phyloP scores from a whole-genome alignment of 305 asterid species.

The Rubia tinctorum region DNA sequence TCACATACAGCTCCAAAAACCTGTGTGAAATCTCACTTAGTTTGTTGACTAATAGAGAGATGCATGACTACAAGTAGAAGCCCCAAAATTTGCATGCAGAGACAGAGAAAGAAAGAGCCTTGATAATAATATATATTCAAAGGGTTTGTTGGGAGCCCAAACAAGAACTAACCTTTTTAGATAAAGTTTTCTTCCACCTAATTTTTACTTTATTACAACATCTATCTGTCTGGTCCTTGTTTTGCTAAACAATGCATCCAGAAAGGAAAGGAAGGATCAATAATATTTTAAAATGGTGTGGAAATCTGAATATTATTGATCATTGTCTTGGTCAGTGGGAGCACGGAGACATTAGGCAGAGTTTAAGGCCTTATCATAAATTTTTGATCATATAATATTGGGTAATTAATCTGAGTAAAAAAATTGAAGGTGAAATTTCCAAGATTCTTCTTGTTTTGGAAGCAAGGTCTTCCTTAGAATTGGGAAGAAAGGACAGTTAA shows the following conservation, averaged over 20 bases:
- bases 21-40: neutral
- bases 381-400: neutral
- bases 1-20: neutral
- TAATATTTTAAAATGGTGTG: neutral
- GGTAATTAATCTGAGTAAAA: neutral
- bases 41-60: neutral
- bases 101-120: no score
- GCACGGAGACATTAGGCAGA: conserved; percentile 31
- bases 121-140: no score
- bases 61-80: neutral
- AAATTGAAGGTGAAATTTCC: neutral
- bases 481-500: neutral
- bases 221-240: neutral
- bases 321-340: conserved; percentile 22
- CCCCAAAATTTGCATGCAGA: neutral
- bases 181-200: conserved; percentile 8
- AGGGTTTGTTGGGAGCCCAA: conserved; percentile 22
- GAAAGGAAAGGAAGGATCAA: conserved; percentile 1
- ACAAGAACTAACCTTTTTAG: conserved; percentile 1
- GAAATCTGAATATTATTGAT: neutral
- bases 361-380: conserved; percentile 23
- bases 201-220: conserved; percentile 5
- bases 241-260: conserved; percentile 16
- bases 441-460: neutral
- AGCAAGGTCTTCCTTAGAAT: neutral